Evolutionary conservation across 768 basidiomycete species (phyloP).

Genomic region (Collybia mongolica): DNA sequence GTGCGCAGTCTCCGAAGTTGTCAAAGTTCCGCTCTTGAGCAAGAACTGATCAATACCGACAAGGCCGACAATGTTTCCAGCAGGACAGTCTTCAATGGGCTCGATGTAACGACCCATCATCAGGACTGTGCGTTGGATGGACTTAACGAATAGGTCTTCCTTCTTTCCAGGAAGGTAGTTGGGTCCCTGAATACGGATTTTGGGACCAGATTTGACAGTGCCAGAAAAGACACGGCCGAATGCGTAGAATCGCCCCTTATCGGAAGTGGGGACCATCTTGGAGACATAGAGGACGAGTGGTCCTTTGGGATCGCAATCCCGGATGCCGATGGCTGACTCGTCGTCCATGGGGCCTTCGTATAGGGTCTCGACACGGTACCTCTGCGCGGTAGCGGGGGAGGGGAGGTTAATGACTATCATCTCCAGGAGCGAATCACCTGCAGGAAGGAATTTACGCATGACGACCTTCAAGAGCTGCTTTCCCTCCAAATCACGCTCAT

Average conservation of each 20-base stretch:
- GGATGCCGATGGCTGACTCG: conserved; percentile 97
- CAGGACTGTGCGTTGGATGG: conserved; percentile 96
- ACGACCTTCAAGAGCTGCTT: conserved; percentile 95
- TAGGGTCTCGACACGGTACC: conserved; percentile 98
- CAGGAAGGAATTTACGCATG: conserved; percentile 99
- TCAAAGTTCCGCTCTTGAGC: conserved; percentile 98
- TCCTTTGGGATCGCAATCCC: conserved; percentile 95
- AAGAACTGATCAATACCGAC: conserved; percentile 99
- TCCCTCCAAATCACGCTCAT: conserved; percentile 93
- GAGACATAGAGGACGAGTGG: conserved; percentile 98
- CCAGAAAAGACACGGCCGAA: conserved; percentile 99
- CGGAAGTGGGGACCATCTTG: conserved; percentile 99
- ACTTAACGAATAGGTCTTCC: conserved; percentile 96
- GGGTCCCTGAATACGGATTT: conserved; percentile 98
- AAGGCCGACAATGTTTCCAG: conserved; percentile 98
- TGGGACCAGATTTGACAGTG: conserved; percentile 94
- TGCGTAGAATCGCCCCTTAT: conserved; percentile 99
- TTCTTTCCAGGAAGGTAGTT: conserved; percentile 99
- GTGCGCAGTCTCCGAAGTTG: conserved; percentile 97
- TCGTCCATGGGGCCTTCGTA: conserved; percentile 99
- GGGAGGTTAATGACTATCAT: conserved; percentile 99
- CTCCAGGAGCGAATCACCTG: conserved; percentile 97
- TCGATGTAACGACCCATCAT: conserved; percentile 99
- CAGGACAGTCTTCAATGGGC: conserved; percentile 98
- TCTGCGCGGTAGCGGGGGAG: conserved; percentile 94